Base-by-base conservation (phyloP, 192 early-diverging fungal species). In the Gaertneriomyces semiglobifer region DNA sequence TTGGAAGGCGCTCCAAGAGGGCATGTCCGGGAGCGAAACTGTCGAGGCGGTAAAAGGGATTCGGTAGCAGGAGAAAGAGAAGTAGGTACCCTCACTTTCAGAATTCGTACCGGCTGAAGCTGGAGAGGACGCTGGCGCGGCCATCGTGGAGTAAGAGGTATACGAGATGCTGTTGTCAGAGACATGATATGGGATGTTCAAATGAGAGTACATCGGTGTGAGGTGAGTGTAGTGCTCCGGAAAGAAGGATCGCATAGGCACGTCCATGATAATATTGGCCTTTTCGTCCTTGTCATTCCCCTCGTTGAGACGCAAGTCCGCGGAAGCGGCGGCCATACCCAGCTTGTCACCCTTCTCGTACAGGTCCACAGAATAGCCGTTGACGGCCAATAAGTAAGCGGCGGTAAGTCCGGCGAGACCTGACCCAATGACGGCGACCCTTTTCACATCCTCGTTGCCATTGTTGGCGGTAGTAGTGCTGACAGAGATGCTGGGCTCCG, bases 241-340 rank as follows among this genome's bases (percentile, higher is more conserved):
- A 51, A 78, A 81, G 63, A 84, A 81, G 33, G 67, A 70, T 40
- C 82, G 70, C 82, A 84, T 84, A 14, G 82, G 82, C 6, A 81
- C 79, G 46, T 81, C 82, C 51, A 83, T 81, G n/a, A 77, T 60
- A n/a, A 63, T 46, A 25, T 76, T 55, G n/a, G 14, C 70, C 19
- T 68, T 47, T 7, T 53, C 60, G n/a, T 44, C 56, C 25, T 41
- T 68, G 44, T 64, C 62, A 5, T 69, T 53, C 33, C 45, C 25
- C 39, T 70, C 69, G 7, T 56, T 53, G 48, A 70, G 62, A 44
- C 68, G 70, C 46, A 72, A 66, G n/a, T 53, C 58, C 14, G 78
- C 63, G 33, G 64, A 71, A 5, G 74, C 80, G 8, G 70, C 67
- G 44, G 77, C 81, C 73, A 83, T 84, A 5, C 81, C 81, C 41